A percentile compares a stretch with the other conserved stretches of the same genome.
phyloP scores from a whole-genome alignment of 352 stramenopile species.

The Globisporangium middletonii region DNA sequence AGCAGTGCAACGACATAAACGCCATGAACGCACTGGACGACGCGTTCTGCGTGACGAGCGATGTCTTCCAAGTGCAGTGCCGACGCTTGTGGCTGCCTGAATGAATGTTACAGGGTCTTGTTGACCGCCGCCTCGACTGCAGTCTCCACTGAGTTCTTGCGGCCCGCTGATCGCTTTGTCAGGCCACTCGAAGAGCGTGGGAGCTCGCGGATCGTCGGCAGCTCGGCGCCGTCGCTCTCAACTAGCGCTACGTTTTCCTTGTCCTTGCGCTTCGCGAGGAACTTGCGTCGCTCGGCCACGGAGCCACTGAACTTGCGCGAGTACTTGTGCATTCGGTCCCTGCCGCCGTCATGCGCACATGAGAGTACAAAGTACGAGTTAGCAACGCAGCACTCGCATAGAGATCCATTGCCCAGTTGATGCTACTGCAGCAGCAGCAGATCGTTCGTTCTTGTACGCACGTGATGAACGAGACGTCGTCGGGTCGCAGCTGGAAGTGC shows the following conservation, averaged over 20 bases:
- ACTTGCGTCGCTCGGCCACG: slow-evolving; percentile 64
- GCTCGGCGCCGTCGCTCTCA: slow-evolving; percentile 28
- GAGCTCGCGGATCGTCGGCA: slow-evolving; percentile 2
- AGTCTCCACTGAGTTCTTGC: slow-evolving; percentile 10
- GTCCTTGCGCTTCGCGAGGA: slow-evolving; percentile 40
- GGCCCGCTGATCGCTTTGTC: slow-evolving; percentile 1
- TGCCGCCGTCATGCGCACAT: slow-evolving; percentile 9
- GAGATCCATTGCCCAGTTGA: background rate
- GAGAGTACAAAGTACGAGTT: background rate
- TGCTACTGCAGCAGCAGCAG: too few relatives aligned
- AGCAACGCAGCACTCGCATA: background rate
- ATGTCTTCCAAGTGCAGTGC: too few relatives aligned
- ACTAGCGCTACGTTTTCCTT: slow-evolving; percentile 1
- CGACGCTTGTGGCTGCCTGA: too few relatives aligned
- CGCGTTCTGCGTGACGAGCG: too few relatives aligned
- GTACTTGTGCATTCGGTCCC: slow-evolving; percentile 67
- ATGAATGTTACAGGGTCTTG: slow-evolving; percentile 11
- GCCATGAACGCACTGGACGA: too few relatives aligned
- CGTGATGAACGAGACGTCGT: slow-evolving; percentile 67
- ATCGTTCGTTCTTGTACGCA: slow-evolving; percentile 17
- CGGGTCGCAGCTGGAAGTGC: slow-evolving; percentile 55
- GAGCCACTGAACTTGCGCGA: slow-evolving; percentile 65
- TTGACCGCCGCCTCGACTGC: slow-evolving; percentile 18
- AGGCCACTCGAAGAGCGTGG: background rate
- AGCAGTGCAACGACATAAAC: too few relatives aligned